phyloP scores from a whole-genome alignment of 371 early-diverging fungal species.

The Actinomortierella wolfii region DNA sequence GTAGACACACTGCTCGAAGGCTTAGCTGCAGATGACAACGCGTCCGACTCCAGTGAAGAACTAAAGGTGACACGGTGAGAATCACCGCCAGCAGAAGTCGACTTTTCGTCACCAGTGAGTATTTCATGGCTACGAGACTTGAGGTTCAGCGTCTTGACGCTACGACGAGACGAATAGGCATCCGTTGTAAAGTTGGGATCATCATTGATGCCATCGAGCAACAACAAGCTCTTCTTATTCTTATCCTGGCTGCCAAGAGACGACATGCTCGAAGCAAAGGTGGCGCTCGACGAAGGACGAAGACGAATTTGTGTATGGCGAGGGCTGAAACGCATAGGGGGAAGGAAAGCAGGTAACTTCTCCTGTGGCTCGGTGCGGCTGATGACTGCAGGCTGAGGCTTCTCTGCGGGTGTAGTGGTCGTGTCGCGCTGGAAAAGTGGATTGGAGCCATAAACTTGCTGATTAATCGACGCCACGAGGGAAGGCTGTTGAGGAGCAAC shows the following conservation, averaged over 20 bases:
- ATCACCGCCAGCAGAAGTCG: constrained; percentile 23
- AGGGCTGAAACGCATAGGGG: constrained; percentile 69
- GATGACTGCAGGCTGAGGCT: constrained; percentile 54
- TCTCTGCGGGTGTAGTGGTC: constrained; percentile 26
- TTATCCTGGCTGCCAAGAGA: constrained; percentile 36
- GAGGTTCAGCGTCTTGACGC: constrained; percentile 69
- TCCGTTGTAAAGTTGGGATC: constrained; percentile 71
- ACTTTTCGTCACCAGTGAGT: neutral
- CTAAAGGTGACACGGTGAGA: constrained; percentile 40
- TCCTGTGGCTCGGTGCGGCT: constrained; percentile 53
- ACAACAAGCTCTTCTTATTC: constrained; percentile 33
- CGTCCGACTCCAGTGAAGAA: constrained; percentile 39
- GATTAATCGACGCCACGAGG: constrained; percentile 79
- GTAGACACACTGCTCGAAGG: neutral
- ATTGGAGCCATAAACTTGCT: constrained; percentile 83
- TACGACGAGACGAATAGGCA: constrained; percentile 73
- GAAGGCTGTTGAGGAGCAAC: constrained; percentile 32
- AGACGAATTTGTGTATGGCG: constrained; percentile 71
- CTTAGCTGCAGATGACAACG: constrained; percentile 19
- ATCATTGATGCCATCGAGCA: constrained; percentile 62
- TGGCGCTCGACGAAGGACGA: constrained; percentile 65
- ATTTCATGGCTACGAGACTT: constrained; percentile 24
- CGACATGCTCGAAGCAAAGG: constrained; percentile 42
- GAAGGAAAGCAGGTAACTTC: constrained; percentile 54
- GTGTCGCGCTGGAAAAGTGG: constrained; percentile 71